Percentiles rank a stretch among this genome's conserved stretches.
Evolutionary conservation across 2,329 filamentous ascomycete genomes (phyloP).

Genomic region (Plectosphaerella plurivora): DNA sequence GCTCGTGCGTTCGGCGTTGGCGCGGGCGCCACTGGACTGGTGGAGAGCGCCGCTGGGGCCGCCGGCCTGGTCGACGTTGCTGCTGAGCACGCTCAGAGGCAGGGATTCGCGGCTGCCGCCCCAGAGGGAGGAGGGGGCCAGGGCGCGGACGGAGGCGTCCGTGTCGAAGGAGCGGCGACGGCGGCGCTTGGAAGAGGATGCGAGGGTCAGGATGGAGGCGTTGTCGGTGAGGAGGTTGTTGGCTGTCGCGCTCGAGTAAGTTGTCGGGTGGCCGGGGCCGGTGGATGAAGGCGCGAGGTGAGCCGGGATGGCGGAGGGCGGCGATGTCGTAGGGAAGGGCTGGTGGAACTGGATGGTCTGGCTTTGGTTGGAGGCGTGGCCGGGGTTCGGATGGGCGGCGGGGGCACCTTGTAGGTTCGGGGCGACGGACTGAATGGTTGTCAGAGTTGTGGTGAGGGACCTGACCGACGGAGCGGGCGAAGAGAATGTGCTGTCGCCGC

Average conservation of each 20-base stretch:
- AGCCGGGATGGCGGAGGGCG: conserved; percentile 67
- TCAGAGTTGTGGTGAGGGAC: conserved; percentile 78
- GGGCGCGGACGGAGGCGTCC: conserved; percentile 76
- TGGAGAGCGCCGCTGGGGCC: conserved; percentile 46
- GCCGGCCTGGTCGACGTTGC: conserved; percentile 54
- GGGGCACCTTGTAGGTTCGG: conserved; percentile 45
- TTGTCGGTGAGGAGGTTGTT: conserved; percentile 82
- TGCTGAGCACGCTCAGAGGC: conserved; percentile 72
- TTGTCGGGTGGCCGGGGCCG: conserved; percentile 54
- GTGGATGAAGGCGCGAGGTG: conserved; percentile 54
- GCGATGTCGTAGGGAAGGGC: conserved; percentile 59
- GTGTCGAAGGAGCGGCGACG: conserved; percentile 79
- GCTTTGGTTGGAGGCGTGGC: conserved; percentile 23
- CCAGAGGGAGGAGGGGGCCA: conserved; percentile 79
- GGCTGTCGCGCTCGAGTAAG: conserved; percentile 73
- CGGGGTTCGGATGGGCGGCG: conserved; percentile 33
- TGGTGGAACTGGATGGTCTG: conserved; percentile 57
- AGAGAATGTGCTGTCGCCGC: conserved; percentile 73
- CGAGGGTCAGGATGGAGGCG: conserved; percentile 79
- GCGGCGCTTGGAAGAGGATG: conserved; percentile 74
- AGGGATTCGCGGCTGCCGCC: conserved; percentile 77
- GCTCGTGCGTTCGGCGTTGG: conserved; percentile 62
- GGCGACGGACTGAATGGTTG: conserved; percentile 68
- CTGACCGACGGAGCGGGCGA: conserved; percentile 77
- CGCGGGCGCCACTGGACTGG: conserved; percentile 33